Evolutionary conservation across 371 early-diverging fungal genomes (phyloP), one percentile per base, ranked within the genome.

Genomic region (Coemansia sp.): DNA sequence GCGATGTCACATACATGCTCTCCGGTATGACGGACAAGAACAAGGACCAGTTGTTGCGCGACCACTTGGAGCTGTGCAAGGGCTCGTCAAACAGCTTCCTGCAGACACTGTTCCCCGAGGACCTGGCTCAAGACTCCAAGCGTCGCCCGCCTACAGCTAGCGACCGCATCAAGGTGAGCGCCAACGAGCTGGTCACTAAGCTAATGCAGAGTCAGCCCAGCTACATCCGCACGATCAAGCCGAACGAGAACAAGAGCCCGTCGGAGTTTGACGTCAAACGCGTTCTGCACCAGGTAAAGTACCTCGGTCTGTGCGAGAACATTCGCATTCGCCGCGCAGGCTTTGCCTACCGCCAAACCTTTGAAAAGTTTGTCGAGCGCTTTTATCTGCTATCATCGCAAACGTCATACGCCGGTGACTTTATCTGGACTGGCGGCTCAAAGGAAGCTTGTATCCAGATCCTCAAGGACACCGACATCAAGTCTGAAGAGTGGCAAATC

Each of bases 151-250:
- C 90, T 21, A 90, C 92, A 49, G 88, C 93, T 24, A 88, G 94
- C 71, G 91, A 90, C 69, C 88, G 89, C 75, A 95, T 95, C 82
- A 94, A 92, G 78, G 58, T 80, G 2, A 88, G 86, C 28, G 85
- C 90, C 55, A 84, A 88, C 55, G 71, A 65, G 54, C 83, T 99
- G 6, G 97, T 99, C 6, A 85, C 85, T 11, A 94, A 94, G 70
- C 80, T 99, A 71, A 96, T 94, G 92, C 89, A 91, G 67, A 93
- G 96, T 69, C 90, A 92, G 60, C 95, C 99, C n/a, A 92, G 95
- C 44, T 99, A 99, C 81, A 95, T 99, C 41, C 91, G 98, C 80
- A 97, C 98, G 63, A 99, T 99, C 82, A 99, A 98, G 79, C 99
- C 99, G 40, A 98, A 99, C 78, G 90, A 92, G 69, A 90, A 88